Percentiles rank a stretch among this genome's conserved stretches.
Evolutionary conservation across 768 basidiomycete genomes (phyloP).

Genomic region (Serendipita indica): DNA sequence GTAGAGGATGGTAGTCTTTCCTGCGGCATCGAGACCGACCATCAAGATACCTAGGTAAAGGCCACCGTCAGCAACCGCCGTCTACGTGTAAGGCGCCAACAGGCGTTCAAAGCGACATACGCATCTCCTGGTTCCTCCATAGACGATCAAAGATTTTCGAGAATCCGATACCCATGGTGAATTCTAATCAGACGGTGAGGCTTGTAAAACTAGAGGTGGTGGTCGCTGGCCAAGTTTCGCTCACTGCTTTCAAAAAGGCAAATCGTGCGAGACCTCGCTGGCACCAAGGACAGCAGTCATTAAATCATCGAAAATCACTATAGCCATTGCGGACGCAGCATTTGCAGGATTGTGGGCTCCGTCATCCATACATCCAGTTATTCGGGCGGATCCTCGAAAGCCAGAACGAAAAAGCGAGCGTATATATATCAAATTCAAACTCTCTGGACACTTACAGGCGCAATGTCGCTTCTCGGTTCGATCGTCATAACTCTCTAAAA

Average conservation of each 20-base stretch:
- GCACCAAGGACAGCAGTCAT: too few species aligned
- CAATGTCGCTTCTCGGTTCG: too few species aligned
- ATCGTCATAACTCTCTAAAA: too few species aligned
- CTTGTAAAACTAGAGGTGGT: not conserved
- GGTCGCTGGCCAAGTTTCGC: not conserved
- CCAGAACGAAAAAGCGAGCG: too few species aligned
- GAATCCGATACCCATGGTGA: conserved; percentile 29
- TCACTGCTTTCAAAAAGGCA: not conserved
- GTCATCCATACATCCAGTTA: too few species aligned
- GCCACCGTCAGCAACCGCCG: conserved; percentile 16
- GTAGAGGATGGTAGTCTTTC: conserved; percentile 97
- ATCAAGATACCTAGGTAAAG: conserved; percentile 79
- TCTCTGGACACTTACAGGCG: too few species aligned
- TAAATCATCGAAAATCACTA: too few species aligned
- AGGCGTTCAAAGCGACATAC: conserved; percentile 37
- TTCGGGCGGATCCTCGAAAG: too few species aligned
- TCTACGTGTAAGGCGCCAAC: conserved; percentile 16
- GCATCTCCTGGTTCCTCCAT: conserved; percentile 99
- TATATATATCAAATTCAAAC: too few species aligned
- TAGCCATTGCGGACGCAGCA: too few species aligned
- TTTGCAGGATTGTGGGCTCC: too few species aligned
- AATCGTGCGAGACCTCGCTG: not conserved
- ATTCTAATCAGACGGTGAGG: not conserved
- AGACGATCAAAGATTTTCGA: conserved; percentile 54
- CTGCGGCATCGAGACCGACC: conserved; percentile 99